Percentiles rank a stretch among this genome's conserved stretches.
These are phyloP conservation scores for Coemansia sp. DNA, from an alignment of 192 early-diverging fungal species.

Conservation along the genomic window DNA sequence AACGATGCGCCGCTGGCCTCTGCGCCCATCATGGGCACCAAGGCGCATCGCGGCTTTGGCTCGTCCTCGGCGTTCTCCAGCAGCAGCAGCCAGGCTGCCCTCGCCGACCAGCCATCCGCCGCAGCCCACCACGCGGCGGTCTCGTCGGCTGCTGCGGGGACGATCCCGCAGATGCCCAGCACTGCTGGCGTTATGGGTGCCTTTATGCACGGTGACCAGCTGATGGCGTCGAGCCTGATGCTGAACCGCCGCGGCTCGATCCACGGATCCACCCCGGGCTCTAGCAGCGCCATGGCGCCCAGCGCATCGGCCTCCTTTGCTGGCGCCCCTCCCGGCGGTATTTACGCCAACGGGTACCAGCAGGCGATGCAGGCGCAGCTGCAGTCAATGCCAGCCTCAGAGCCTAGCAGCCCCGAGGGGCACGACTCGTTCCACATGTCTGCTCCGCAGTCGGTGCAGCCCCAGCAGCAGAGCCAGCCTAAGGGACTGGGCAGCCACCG, in stretches of 20 bases:
- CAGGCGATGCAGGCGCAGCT: neutral
- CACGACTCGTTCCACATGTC: slow-evolving; percentile 46
- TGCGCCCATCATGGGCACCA: slow-evolving; percentile 52
- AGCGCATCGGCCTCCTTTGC: neutral
- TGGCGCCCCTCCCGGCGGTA: neutral
- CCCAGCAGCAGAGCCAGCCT: slow-evolving; percentile 21
- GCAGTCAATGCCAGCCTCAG: slow-evolving; percentile 35
- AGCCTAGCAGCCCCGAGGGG: slow-evolving; percentile 49
- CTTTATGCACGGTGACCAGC: slow-evolving; percentile 37
- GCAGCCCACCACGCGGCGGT: neutral
- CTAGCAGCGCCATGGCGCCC: slow-evolving; percentile 7
- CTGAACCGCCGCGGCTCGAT: slow-evolving; percentile 50
- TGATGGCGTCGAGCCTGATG: slow-evolving; percentile 16
- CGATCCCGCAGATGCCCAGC: slow-evolving; percentile 24
- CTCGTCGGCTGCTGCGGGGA: slow-evolving; percentile 21
- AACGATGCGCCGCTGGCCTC: slow-evolving; percentile 52
- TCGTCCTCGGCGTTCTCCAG: slow-evolving; percentile 44
- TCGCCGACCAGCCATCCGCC: neutral
- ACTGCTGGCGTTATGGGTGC: slow-evolving; percentile 42
- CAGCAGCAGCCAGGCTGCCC: slow-evolving; percentile 12
- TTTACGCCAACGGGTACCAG: neutral
- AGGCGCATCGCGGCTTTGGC: slow-evolving; percentile 25
- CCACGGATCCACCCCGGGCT: slow-evolving; percentile 41
- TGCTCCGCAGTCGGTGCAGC: slow-evolving; percentile 26
- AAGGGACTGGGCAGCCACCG: slow-evolving; percentile 41